Base-by-base conservation (phyloP, 305 asterid genomes). In the Fraxinus ornus region DNA sequence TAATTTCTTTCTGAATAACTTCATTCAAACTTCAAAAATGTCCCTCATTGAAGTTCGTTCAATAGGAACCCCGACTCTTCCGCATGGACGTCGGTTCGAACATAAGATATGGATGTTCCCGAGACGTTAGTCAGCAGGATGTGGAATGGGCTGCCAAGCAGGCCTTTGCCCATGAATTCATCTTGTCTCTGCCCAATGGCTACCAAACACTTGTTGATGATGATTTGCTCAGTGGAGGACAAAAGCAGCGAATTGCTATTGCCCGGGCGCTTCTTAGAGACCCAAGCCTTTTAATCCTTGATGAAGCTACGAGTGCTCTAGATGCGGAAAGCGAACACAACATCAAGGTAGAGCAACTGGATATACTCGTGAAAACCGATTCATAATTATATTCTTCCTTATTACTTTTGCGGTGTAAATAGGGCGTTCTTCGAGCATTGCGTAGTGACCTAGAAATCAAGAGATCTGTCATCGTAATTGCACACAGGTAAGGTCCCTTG, bases 211-310 rank as follows among this genome's bases (percentile, higher is more conserved):
- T 96, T 55, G 98, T 93, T 36, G 98, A 93, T 82, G 97, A 96
- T 88, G 98, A 94, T 89, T 88, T 96, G 97, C 97, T 94, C 57
- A 96, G 99, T 86, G 98, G 99, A 36, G 99, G 99, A 55, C 99
- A 96, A 81, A 96, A 94, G 89, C 99, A 96, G 84, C 89, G 99
- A 66, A 96, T 96, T 17, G 98, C 99, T 74, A 96, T 96, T 72
- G 98, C 98, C 49, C 86, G 98, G 82, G 99, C 99, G 49, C 86
- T 96, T 62, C 94, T 96, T 78, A 89, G 98, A 83, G 96, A 96
- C 84, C 98, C 98, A 2, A 91, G 91, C 85, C 89, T 96, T 86
- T 86, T 94, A 89, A 89, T 96, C 37, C 97, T 96, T 71, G 99
- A 96, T 87, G 99, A 96, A 89, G 99, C 98, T 75, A 96, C 99